Evolutionary conservation across 768 basidiomycete species (phyloP).

Genomic region (Suillus americanus): DNA sequence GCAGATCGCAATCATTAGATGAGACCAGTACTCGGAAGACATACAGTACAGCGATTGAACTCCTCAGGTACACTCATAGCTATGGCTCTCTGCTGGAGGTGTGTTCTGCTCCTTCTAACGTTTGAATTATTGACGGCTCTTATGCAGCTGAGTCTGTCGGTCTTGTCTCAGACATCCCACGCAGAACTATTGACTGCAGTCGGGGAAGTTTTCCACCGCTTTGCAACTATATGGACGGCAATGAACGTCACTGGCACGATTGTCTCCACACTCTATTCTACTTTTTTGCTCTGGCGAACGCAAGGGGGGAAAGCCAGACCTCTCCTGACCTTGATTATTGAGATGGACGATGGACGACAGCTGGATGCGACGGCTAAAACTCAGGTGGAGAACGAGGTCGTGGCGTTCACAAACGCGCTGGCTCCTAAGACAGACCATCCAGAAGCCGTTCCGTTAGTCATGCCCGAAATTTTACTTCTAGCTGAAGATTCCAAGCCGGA

Average conservation of each 20-base stretch:
- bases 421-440: conserved; percentile 36
- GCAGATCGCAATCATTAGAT: conserved; percentile 30
- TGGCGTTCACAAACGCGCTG: conserved; percentile 55
- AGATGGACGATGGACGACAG: conserved; percentile 61
- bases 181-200: conserved; percentile 57
- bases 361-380: conserved; percentile 55
- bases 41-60: conserved; percentile 56
- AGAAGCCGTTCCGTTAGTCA: conserved; percentile 34
- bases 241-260: conserved; percentile 64
- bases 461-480: conserved; percentile 69
- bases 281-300: conserved; percentile 63
- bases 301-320: conserved; percentile 66
- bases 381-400: conserved; percentile 59
- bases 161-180: conserved; percentile 53
- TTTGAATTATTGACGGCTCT: conserved; percentile 9
- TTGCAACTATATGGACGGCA: conserved; percentile 73
- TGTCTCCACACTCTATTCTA: conserved; percentile 55
- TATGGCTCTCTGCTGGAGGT: conserved; percentile 74
- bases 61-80: conserved; percentile 62
- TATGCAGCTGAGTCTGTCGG: conserved; percentile 49
- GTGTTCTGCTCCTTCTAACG: conserved; percentile 4
- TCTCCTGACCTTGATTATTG: conserved; percentile 60
- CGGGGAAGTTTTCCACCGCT: conserved; percentile 71
- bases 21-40: conserved; percentile 45
- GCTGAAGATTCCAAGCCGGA: conserved; percentile 56